phyloP scores from a whole-genome alignment of 192 early-diverging fungal species.

The Chytriomyces sp. region DNA sequence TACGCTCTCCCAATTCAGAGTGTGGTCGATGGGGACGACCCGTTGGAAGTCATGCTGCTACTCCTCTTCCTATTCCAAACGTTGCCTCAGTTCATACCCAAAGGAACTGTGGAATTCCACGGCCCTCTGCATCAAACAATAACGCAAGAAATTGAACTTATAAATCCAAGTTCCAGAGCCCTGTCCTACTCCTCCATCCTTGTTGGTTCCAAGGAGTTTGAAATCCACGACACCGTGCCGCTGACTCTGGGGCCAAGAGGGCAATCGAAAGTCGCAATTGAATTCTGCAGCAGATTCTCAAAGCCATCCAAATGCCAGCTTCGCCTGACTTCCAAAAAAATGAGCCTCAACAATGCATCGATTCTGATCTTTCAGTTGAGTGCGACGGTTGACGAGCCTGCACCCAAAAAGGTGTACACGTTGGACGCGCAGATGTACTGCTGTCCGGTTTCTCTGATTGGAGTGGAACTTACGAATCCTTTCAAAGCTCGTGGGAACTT shows the following conservation, averaged over 20 bases:
- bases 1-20: constrained; percentile 10
- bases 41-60: constrained; percentile 46
- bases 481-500: constrained; percentile 46
- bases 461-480: constrained; percentile 49
- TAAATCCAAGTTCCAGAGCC: constrained; percentile 39
- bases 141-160: constrained; percentile 48
- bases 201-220: constrained; percentile 41
- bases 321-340: constrained; percentile 45
- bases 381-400: constrained; percentile 37
- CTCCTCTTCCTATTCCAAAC: constrained; percentile 55
- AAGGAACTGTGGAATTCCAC: constrained; percentile 46
- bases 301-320: constrained; percentile 35
- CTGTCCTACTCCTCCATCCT: constrained; percentile 46
- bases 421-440: constrained; percentile 50
- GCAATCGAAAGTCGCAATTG: constrained; percentile 32
- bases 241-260: constrained; percentile 26
- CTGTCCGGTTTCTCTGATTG: constrained; percentile 40
- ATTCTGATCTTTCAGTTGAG: constrained; percentile 51
- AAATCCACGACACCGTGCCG: constrained; percentile 5
- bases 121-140: constrained; percentile 50
- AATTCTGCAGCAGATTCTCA: constrained; percentile 52
- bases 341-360: constrained; percentile 49
- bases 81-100: constrained; percentile 53
- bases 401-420: constrained; percentile 36
- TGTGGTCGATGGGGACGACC: constrained; percentile 22